These are phyloP conservation scores for Calonectria multiphialidica DNA, from an alignment of 2,329 filamentous ascomycete species.

Conservation along the genomic window DNA sequence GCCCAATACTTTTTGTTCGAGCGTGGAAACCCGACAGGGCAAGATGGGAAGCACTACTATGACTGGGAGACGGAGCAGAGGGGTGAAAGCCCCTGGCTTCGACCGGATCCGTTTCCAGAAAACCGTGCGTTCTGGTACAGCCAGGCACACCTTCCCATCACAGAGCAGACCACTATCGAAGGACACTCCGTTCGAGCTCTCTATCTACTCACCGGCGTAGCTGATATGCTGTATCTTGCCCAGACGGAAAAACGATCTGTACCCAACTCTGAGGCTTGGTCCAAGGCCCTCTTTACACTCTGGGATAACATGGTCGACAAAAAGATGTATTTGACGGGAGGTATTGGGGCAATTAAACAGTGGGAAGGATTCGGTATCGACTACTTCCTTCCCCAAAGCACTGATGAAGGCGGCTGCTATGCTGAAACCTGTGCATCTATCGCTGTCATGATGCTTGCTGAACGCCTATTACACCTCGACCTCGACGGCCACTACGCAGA, in stretches of 20 bases:
- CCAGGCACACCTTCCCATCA: slow-evolving; percentile 67
- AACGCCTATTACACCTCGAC: slow-evolving; percentile 66
- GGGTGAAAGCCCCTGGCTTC: slow-evolving; percentile 60
- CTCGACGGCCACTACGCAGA: slow-evolving; percentile 66
- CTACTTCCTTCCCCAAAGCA: slow-evolving; percentile 62
- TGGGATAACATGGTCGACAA: slow-evolving; percentile 72
- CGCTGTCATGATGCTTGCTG: slow-evolving; percentile 70
- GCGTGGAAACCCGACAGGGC: slow-evolving; percentile 46
- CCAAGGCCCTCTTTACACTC: slow-evolving; percentile 57
- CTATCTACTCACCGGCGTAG: slow-evolving; percentile 69
- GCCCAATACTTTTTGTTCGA: slow-evolving; percentile 56
- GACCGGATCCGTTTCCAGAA: slow-evolving; percentile 61
- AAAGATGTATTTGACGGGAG: slow-evolving; percentile 74
- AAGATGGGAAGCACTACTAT: slow-evolving; percentile 72
- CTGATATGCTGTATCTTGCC: slow-evolving; percentile 63
- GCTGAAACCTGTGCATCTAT: slow-evolving; percentile 72
- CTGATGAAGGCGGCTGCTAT: slow-evolving; percentile 73
- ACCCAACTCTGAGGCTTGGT: slow-evolving; percentile 41
- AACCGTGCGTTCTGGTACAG: slow-evolving; percentile 60
- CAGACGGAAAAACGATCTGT: slow-evolving; percentile 35
- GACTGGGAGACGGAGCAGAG: slow-evolving; percentile 64
- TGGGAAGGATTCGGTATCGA: slow-evolving; percentile 37
- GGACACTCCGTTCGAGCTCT: slow-evolving; percentile 71
- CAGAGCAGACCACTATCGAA: slow-evolving; percentile 53
- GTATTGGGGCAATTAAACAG: slow-evolving; percentile 63